These are phyloP conservation scores for Nicotiana noctiflora DNA, from an alignment of 257 asterid species.

Conservation along the genomic window DNA sequence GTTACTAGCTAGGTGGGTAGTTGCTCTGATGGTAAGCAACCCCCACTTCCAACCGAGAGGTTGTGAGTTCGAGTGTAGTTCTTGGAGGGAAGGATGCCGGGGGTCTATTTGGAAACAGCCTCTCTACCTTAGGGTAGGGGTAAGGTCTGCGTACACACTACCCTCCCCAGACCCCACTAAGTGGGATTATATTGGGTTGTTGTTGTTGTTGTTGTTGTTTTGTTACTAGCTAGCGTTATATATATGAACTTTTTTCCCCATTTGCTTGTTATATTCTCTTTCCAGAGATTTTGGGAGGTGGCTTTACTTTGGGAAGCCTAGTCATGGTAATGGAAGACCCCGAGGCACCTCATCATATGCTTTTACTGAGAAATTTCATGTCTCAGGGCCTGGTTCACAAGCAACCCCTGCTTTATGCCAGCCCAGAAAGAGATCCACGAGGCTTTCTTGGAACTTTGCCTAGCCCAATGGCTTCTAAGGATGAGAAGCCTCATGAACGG, in stretches of 20 bases:
- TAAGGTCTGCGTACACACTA: too few species aligned
- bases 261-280: not conserved
- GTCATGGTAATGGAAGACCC: slow-evolving; percentile 90
- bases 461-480: slow-evolving; percentile 54
- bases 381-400: slow-evolving; percentile 84
- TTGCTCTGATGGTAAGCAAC: too few species aligned
- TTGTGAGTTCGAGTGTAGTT: too few species aligned
- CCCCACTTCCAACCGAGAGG: too few species aligned
- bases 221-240: not conserved
- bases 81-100: too few species aligned
- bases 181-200: too few species aligned
- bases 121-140: too few species aligned
- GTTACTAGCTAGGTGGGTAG: not conserved
- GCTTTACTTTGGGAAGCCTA: slow-evolving; percentile 80
- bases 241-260: not conserved
- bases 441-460: slow-evolving; percentile 96
- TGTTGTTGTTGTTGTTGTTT: too few species aligned
- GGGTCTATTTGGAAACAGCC: too few species aligned
- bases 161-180: too few species aligned
- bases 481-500: slow-evolving; percentile 55
- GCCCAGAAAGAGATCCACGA: slow-evolving; percentile 82
- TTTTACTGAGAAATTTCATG: slow-evolving; percentile 91
- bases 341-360: slow-evolving; percentile 99
- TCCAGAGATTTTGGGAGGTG: slow-evolving; percentile 89
- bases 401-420: slow-evolving; percentile 85